Conservation (phyloP, 2,329 filamentous ascomycete species). For the Pseudopithomyces chartarum region DNA sequence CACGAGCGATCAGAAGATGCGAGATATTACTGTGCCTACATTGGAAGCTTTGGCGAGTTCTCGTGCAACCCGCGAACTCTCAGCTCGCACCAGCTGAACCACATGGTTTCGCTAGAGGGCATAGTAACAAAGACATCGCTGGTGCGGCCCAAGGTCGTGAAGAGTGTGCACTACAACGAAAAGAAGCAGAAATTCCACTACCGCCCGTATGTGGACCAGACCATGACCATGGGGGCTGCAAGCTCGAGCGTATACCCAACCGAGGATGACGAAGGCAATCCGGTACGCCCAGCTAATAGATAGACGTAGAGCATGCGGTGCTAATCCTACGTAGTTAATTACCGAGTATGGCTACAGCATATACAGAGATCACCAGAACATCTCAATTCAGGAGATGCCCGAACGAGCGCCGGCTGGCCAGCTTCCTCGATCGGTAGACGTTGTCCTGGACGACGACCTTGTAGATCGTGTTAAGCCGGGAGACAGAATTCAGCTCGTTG, state of each 20-base stretch:
- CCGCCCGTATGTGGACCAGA: constrained; percentile 92
- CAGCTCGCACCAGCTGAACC: constrained; percentile 86
- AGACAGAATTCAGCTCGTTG: constrained; percentile 95
- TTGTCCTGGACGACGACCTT: constrained; percentile 94
- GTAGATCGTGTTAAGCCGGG: constrained; percentile 95
- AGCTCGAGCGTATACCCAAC: constrained; percentile 93
- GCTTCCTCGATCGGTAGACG: constrained; percentile 91
- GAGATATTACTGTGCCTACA: constrained; percentile 93
- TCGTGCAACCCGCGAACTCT: constrained; percentile 93
- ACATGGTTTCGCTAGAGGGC: constrained; percentile 96
- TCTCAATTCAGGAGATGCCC: constrained; percentile 99
- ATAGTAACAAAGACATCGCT: constrained; percentile 97
- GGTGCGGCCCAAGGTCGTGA: constrained; percentile 95
- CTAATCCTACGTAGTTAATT: constrained; percentile 59
- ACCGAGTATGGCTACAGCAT: constrained; percentile 97
- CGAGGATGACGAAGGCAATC: constrained; percentile 90
- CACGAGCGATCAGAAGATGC: constrained; percentile 79
- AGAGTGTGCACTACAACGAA: constrained; percentile 97
- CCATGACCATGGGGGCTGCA: constrained; percentile 86
- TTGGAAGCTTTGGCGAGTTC: constrained; percentile 93
- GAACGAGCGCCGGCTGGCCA: constrained; percentile 94
- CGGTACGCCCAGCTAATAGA: constrained; percentile 54
- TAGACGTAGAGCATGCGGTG: not conserved
- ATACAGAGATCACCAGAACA: constrained; percentile 95
- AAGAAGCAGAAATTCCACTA: constrained; percentile 83